These are phyloP conservation scores for Heimioporus sp. DNA, from an alignment of 768 basidiomycete genomes.

Conservation along the genomic window DNA sequence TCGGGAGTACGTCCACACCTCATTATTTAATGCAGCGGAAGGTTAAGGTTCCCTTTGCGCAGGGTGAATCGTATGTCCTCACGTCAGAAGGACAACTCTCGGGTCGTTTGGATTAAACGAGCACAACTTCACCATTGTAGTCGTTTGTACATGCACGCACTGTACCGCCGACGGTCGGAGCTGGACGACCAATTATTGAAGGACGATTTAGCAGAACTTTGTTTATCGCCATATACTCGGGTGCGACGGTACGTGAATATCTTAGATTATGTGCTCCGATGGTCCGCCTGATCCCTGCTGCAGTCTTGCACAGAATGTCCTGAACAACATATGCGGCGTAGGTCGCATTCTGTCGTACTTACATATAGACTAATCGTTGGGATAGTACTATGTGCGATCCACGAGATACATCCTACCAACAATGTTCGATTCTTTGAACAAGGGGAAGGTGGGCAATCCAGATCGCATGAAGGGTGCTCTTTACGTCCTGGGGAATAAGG, in stretches of 20 bases:
- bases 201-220: constrained; percentile 66
- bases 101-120: constrained; percentile 72
- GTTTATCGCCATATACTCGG: constrained; percentile 77
- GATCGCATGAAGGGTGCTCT: constrained; percentile 96
- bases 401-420: constrained; percentile 62
- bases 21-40: neutral
- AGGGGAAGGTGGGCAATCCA: constrained; percentile 81
- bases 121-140: constrained; percentile 77
- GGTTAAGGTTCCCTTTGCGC: neutral
- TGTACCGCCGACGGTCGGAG: constrained; percentile 70
- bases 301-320: constrained; percentile 67
- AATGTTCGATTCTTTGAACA: constrained; percentile 59
- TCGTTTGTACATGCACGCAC: constrained; percentile 72
- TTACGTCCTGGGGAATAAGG: constrained; percentile 75
- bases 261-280: neutral
- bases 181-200: constrained; percentile 69
- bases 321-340: constrained; percentile 65
- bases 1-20: constrained; percentile 22
- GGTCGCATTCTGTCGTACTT: constrained; percentile 22
- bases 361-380: constrained; percentile 8
- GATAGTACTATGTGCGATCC: constrained; percentile 68
- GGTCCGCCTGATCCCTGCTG: constrained; percentile 2
- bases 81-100: constrained; percentile 73
- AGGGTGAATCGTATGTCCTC: constrained; percentile 67
- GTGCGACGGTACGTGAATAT: constrained; percentile 57